Evolutionary conservation across 176 grass and related monocot genomes (phyloP), one percentile per base, ranked within the genome.

Genomic region (Avena atlantica): DNA sequence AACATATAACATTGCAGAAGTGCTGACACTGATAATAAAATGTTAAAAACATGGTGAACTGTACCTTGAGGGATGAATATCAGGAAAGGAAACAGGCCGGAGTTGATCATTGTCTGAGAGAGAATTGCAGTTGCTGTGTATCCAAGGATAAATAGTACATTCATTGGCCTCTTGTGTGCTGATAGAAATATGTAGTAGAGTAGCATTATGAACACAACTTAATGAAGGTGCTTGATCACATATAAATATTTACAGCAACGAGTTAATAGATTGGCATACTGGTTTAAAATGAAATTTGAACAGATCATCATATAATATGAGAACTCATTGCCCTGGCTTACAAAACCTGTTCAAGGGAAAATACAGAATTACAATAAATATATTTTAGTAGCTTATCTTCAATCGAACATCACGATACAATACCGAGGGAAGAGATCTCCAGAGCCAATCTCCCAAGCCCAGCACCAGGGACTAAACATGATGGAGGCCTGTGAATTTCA

Each of bases 271-370:
- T 68, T 67, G 64, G 67, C 96, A 82, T 95, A 98, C 97, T 93
- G 87, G 83, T 99, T 99, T 77, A 99, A 87, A 86, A 99, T 99
- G 86, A 94, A 99, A 94, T 85, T 96, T 56, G 94, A 99, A 89
- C 97, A 99, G 71, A 96, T 96, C 94, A 99, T 87, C 92, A 96
- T 96, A 86, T 96, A 96, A 94, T 99, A 99, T 59, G 97, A 99
- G 68, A 99, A 99, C 40, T 99, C 97, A 83, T 99, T 99, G 71
- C 94, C 94, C 87, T 99, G 94, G 90, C 97, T 96, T 79, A 93
- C 67, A 86, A 99, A 99, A 87, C 97, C 97, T 99, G 87, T 78
- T 59, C 51, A 87, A 81, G 51, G 17, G 19, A 67, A 85, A 13
- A 80, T 73, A 56, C 8, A 58, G 48, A 90, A 76, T 76, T 70